phyloP scores from a whole-genome alignment of 78 protist species.

The slime mould (Dictyostelium discoideum) region DNA sequence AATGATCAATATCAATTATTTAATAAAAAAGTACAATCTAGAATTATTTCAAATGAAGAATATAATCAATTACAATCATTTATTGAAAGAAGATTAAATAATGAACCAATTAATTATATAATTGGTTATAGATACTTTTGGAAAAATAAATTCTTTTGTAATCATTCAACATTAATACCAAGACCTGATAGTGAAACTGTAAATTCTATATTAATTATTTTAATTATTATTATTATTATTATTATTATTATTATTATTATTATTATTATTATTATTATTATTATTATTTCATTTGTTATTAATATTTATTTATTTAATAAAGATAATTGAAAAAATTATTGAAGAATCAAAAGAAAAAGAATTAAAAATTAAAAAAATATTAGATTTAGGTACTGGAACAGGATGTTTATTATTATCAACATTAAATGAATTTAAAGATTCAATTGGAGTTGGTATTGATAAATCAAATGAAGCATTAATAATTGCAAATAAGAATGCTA shows the following conservation, averaged over 20 bases:
- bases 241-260: neutral
- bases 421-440: conserved; percentile 26
- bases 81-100: conserved; percentile 12
- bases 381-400: conserved; percentile 74
- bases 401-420: conserved; percentile 49
- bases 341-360: neutral
- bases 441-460: conserved; percentile 47
- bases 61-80: neutral
- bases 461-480: conserved; percentile 40
- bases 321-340: conserved; percentile 32
- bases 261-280: neutral
- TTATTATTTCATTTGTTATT: neutral
- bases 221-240: neutral
- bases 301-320: neutral
- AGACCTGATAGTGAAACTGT: conserved; percentile 70
- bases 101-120: conserved; percentile 68
- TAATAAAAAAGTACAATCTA: neutral
- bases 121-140: conserved; percentile 67
- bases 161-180: conserved; percentile 52
- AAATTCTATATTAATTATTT: neutral
- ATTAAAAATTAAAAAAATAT: neutral
- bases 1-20: neutral
- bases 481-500: conserved; percentile 35
- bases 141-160: conserved; percentile 53
- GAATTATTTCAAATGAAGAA: neutral